Conservation (phyloP, 257 asterid genomes). For the Solanum chilense region DNA sequence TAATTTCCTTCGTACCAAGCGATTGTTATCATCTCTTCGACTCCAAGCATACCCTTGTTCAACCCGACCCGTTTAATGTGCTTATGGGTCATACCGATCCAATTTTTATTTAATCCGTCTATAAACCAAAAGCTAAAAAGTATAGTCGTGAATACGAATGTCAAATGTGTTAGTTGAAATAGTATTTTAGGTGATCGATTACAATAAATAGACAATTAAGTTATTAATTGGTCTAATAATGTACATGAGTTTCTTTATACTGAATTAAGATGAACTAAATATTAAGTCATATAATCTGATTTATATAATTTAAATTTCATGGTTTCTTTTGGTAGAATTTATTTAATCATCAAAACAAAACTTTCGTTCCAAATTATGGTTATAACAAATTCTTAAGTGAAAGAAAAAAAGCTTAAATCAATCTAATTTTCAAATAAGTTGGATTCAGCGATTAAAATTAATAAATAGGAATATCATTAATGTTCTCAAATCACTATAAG, state of each 20-base stretch:
- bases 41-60: background rate
- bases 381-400: background rate
- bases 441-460: background rate
- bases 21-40: background rate
- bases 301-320: background rate
- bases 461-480: background rate
- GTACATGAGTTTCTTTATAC: background rate
- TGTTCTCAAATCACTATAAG: background rate
- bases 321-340: background rate
- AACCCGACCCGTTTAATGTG: too few relatives aligned
- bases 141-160: background rate
- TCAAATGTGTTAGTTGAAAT: background rate
- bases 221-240: background rate
- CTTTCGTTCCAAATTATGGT: background rate
- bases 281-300: background rate
- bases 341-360: background rate
- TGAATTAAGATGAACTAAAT: background rate
- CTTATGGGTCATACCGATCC: too few relatives aligned
- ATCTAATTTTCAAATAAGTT: background rate
- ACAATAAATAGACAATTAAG: too few relatives aligned
- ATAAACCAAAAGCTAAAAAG: background rate
- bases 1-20: too few relatives aligned
- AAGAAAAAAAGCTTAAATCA: too few relatives aligned
- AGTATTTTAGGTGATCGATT: background rate
- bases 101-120: background rate